Base-by-base conservation (phyloP, 2,329 filamentous ascomycete genomes). In the Penicillium sclerotigenum region DNA sequence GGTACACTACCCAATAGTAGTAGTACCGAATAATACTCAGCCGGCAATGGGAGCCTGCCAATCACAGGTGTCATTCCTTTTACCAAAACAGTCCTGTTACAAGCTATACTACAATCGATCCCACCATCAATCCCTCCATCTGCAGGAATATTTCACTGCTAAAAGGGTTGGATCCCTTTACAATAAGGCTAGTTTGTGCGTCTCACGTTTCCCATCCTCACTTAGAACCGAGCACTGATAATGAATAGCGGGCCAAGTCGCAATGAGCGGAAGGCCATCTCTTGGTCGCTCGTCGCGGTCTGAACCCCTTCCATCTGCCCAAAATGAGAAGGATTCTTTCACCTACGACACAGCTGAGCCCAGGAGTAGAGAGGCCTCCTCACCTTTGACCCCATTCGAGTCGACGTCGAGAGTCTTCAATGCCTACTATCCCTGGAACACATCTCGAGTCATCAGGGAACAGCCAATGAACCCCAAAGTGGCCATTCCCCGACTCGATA, bases 401-500 rank as follows among this genome's bases (percentile, higher is more conserved):
- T 8, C 22, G 6, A 33, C 11, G 1, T 11, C 22, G 9, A 33
- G 14, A 5, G 47, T 13, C 10, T 24, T 49, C 22, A 24, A 26
- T 14, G 18, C 43, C 16, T 33, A 28, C 43, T 24, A 26, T 16
- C 20, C 51, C 16, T 14, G 45, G 43, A n/a, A 9, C 22, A 42
- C n/a, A n/a, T 4, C 52, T 13, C 33, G 20, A 34, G 9, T 28
- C 26, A 14, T 9, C 3, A n/a, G 20, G 16, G 41, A 46, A 4
- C 53, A 52, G 29, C 33, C 33, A 33, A 20, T 49, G 29, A 69
- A 68, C 46, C 59, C 65, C 9, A 72, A 71, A 59, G 68, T 72
- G 8, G 54, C 66, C 29, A 72, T 72, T 18, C 68, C 70, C 14
- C 61, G 70, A 42, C 63, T 65, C 49, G 58, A 20, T 55, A 59